phyloP scores from a whole-genome alignment of 1,284 basidiomycete genomes.

The Pulchroboletus neoregius region DNA sequence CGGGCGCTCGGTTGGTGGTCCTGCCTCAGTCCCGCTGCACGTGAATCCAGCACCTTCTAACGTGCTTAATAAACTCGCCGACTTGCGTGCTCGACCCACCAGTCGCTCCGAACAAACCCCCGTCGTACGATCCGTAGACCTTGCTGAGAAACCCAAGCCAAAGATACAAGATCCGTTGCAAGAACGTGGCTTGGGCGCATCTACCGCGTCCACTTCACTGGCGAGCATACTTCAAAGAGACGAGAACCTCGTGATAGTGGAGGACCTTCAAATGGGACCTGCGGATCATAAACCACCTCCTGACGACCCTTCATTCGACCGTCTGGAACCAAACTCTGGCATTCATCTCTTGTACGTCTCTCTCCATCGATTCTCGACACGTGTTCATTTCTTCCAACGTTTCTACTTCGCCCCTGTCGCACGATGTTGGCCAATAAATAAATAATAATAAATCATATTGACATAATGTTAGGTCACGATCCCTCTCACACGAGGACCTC shows the following conservation, averaged over 20 bases:
- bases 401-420: not conserved
- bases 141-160: slow-evolving; percentile 20
- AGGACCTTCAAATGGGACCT: slow-evolving; percentile 75
- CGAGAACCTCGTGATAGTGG: slow-evolving; percentile 66
- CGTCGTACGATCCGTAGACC: slow-evolving; percentile 22
- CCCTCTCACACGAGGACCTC: slow-evolving; percentile 70
- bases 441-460: not conserved
- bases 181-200: slow-evolving; percentile 8
- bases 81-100: slow-evolving; percentile 20
- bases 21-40: slow-evolving; percentile 10
- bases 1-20: slow-evolving; percentile 6
- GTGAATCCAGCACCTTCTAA: slow-evolving; percentile 29
- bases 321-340: slow-evolving; percentile 83
- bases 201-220: slow-evolving; percentile 18
- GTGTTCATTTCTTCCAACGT: not conserved
- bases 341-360: slow-evolving; percentile 74
- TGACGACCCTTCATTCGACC: slow-evolving; percentile 71
- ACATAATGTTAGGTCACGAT: slow-evolving; percentile 55
- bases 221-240: slow-evolving; percentile 43
- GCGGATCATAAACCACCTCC: slow-evolving; percentile 59
- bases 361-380: slow-evolving; percentile 3
- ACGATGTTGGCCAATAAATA: not conserved
- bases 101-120: slow-evolving; percentile 14
- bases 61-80: slow-evolving; percentile 28
- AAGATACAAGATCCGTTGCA: slow-evolving; percentile 12